Evolutionary conservation across 805 yeast genomes (phyloP).

Genomic region (Nakazawaea ishiwadae): DNA sequence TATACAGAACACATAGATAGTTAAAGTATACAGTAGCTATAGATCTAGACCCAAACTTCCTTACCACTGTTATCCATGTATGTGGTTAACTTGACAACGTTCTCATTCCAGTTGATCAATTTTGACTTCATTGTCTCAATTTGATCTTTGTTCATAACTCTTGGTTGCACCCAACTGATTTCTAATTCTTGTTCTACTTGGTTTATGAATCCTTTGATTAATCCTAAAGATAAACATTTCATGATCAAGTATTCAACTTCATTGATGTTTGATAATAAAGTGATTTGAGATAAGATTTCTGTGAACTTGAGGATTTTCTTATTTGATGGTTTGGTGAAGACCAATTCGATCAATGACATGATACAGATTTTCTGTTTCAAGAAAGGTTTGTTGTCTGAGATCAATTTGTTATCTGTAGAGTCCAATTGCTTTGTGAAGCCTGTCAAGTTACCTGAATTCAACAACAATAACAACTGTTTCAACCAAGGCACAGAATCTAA

Average conservation of each 20-base stretch:
- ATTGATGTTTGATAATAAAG: conserved; percentile 53
- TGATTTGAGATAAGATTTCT: conserved; percentile 65
- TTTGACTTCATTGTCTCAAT: conserved; percentile 70
- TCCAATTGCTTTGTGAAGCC: conserved; percentile 36
- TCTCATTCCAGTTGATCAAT: conserved; percentile 71
- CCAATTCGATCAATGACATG: conserved; percentile 85
- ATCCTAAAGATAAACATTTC: conserved; percentile 81
- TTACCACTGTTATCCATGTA: conserved; percentile 59
- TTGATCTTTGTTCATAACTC: conserved; percentile 82
- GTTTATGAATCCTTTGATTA: conserved; percentile 86
- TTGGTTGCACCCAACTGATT: conserved; percentile 93
- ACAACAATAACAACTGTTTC: conserved; percentile 58
- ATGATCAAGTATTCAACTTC: conserved; percentile 89
- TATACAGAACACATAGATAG: background rate
- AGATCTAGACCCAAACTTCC: conserved; percentile 50
- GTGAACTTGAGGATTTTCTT: conserved; percentile 69
- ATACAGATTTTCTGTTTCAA: conserved; percentile 87
- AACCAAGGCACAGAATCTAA: conserved; percentile 62
- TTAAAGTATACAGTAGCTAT: background rate
- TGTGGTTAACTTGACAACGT: conserved; percentile 60
- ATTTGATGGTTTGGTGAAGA: conserved; percentile 70
- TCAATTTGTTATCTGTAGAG: conserved; percentile 37
- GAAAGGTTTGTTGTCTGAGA: conserved; percentile 56
- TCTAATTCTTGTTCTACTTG: conserved; percentile 76
- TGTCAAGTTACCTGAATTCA: conserved; percentile 75